Conservation (phyloP, 2,329 filamentous ascomycete species). For the Microsporum ferrugineum region DNA sequence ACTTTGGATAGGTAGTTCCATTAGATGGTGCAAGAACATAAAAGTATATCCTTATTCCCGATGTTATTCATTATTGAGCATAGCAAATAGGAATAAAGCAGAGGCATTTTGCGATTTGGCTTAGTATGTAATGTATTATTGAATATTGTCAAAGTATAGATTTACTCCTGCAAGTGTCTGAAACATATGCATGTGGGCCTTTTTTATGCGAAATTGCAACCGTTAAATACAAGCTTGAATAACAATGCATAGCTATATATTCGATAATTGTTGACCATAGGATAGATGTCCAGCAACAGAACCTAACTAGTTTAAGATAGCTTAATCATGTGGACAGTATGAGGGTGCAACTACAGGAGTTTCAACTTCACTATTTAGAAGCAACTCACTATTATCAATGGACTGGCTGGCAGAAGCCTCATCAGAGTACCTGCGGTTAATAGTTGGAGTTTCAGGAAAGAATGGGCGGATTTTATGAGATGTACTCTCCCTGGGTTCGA, state of each 20-base stretch:
- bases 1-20: conserved; percentile 24
- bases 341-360: background rate
- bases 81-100: background rate
- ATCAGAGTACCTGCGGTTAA: background rate
- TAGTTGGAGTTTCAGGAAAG: background rate
- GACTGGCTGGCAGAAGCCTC: background rate
- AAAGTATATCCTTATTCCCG: background rate
- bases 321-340: too few species aligned
- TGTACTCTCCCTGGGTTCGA: background rate
- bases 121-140: too few species aligned
- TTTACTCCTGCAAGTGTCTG: too few species aligned
- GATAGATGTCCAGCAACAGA: too few species aligned
- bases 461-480: background rate
- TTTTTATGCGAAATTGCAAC: too few species aligned
- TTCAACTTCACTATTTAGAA: background rate
- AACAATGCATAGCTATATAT: too few species aligned
- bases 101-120: background rate
- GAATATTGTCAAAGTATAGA: too few species aligned
- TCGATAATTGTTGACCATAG: too few species aligned
- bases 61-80: background rate
- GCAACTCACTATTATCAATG: background rate
- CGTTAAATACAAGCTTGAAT: too few species aligned
- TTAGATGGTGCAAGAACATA: background rate
- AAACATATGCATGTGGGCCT: too few species aligned
- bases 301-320: too few species aligned